Evolutionary conservation across 768 basidiomycete species (phyloP).

Genomic region (Russula olivacea): DNA sequence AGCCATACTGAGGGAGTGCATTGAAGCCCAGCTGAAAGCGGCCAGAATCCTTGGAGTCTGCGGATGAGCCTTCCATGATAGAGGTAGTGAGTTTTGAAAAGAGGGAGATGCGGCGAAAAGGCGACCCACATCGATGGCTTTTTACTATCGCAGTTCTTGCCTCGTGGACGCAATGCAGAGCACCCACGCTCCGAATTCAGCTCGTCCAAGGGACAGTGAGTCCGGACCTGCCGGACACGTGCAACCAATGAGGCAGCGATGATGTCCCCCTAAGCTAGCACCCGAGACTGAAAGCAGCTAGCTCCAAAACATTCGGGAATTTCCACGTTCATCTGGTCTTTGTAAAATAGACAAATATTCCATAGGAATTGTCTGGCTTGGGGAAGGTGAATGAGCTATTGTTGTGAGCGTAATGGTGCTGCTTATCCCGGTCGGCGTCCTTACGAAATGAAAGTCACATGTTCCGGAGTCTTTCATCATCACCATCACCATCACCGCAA

Average conservation of each 20-base stretch:
- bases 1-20: slow-evolving; percentile 66
- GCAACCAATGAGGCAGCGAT: slow-evolving; percentile 15
- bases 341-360: neutral
- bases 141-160: slow-evolving; percentile 21
- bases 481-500: neutral
- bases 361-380: neutral
- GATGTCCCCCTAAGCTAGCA: neutral
- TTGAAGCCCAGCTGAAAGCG: slow-evolving; percentile 27
- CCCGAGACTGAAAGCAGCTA: slow-evolving; percentile 1
- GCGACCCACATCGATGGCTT: slow-evolving; percentile 21
- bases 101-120: slow-evolving; percentile 19
- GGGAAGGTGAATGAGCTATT: neutral
- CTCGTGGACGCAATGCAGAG: slow-evolving; percentile 25
- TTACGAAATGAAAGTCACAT: slow-evolving; percentile 12
- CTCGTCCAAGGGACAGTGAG: neutral
- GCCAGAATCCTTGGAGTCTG: slow-evolving; percentile 23
- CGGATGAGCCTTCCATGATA: slow-evolving; percentile 14
- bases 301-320: neutral
- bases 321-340: neutral
- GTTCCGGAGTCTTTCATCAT: neutral
- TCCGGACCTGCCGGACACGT: slow-evolving; percentile 9
- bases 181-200: neutral
- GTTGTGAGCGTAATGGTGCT: neutral
- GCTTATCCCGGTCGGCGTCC: neutral
- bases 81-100: slow-evolving; percentile 18